Evolutionary conservation across 257 asterid genomes (phyloP).

Genomic region (Nicotiana benthamiana): DNA sequence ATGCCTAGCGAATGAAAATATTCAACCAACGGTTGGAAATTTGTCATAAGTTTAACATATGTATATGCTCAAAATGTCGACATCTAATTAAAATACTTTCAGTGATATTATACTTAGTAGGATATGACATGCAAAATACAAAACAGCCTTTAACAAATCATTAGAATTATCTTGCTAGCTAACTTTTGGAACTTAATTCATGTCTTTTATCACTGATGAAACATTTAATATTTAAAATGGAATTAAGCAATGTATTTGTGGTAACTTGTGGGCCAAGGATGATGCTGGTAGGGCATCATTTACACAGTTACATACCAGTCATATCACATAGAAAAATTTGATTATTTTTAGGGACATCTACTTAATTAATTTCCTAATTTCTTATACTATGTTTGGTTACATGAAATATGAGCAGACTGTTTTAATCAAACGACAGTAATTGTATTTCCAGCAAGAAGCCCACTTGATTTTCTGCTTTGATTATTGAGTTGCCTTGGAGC

Average conservation of each 20-base stretch:
- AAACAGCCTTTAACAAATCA: background rate
- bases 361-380: background rate
- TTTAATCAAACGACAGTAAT: slow-evolving; percentile 4
- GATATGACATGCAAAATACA: background rate
- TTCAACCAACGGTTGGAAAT: background rate
- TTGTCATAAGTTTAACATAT: background rate
- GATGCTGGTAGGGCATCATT: background rate
- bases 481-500: background rate
- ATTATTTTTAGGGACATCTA: background rate
- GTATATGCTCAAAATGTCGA: background rate
- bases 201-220: background rate
- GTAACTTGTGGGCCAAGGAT: background rate
- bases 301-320: background rate
- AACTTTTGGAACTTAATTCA: background rate
- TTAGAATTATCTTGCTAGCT: background rate
- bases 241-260: background rate
- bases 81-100: background rate
- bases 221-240: background rate
- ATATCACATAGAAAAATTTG: background rate
- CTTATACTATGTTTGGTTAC: background rate
- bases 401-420: background rate
- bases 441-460: background rate
- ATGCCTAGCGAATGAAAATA: background rate
- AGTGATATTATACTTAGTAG: background rate
- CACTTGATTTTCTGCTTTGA: slow-evolving; percentile 1